These are phyloP conservation scores for Saccharomycodes ludwigii DNA, from an alignment of 805 yeast genomes.

Conservation along the genomic window DNA sequence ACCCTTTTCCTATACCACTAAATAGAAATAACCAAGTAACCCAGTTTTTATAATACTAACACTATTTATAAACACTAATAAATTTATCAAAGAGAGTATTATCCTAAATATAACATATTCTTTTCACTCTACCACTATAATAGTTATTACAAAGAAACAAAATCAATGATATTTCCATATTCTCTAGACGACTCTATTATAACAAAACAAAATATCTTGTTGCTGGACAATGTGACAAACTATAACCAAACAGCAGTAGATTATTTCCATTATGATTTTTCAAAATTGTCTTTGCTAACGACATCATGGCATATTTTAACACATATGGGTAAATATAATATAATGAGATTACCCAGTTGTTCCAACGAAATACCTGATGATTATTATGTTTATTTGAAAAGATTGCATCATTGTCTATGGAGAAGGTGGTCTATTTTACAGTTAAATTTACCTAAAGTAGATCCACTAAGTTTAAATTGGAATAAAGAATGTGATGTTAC, in stretches of 20 bases:
- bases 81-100: too few relatives aligned
- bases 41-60: too few relatives aligned
- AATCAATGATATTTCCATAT: too few relatives aligned
- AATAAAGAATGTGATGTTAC: constrained; percentile 88
- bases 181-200: constrained; percentile 22
- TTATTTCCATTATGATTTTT: constrained; percentile 17
- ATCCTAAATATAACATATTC: too few relatives aligned
- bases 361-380: constrained; percentile 22
- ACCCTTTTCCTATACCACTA: too few relatives aligned
- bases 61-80: too few relatives aligned
- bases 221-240: constrained; percentile 23
- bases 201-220: constrained; percentile 17
- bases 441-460: constrained; percentile 41
- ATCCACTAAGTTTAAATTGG: constrained; percentile 88
- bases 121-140: too few relatives aligned
- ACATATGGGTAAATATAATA: constrained; percentile 15
- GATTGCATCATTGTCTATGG: constrained; percentile 83
- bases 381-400: constrained; percentile 21
- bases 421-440: constrained; percentile 87
- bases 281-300: constrained; percentile 8
- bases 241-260: constrained; percentile 19
- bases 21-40: too few relatives aligned
- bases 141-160: too few relatives aligned
- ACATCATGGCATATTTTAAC: constrained; percentile 14
- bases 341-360: constrained; percentile 22